These are phyloP conservation scores for Colletotrichum musicola DNA, from an alignment of 2,329 filamentous ascomycete species.

Conservation along the genomic window DNA sequence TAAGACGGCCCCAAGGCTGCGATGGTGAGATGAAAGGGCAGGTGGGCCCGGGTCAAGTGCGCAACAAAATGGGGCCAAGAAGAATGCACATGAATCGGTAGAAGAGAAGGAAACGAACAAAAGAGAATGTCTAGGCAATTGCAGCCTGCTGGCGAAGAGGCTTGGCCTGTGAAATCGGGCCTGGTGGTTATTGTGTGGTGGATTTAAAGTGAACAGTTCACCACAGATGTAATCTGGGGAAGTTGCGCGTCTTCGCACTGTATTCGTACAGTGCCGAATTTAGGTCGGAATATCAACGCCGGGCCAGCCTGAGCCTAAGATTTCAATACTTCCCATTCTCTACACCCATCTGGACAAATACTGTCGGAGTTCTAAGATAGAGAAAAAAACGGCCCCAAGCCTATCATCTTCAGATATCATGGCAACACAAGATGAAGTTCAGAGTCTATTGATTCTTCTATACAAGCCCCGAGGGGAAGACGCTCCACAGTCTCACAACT, in stretches of 20 bases:
- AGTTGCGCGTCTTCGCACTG: conserved; percentile 27
- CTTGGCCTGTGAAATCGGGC: background rate
- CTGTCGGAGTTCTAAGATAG: no score
- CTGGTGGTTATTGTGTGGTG: conserved; percentile 1
- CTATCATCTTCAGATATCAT: background rate
- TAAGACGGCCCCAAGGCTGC: background rate
- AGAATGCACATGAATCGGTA: background rate
- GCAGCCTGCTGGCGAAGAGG: background rate
- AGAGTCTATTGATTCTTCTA: conserved; percentile 38
- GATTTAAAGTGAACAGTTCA: conserved; percentile 35
- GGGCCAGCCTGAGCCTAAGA: no score
- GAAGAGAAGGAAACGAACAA: background rate
- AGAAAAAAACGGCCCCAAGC: background rate
- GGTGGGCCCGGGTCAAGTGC: background rate
- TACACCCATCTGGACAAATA: no score
- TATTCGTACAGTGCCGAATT: conserved; percentile 13
- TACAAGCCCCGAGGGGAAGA: conserved; percentile 28
- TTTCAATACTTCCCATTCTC: no score
- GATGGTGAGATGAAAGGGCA: background rate
- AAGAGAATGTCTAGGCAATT: background rate
- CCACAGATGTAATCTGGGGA: background rate
- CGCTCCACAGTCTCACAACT: conserved; percentile 22
- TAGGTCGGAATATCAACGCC: no score
- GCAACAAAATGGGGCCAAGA: no score
- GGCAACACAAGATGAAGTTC: conserved; percentile 13